Base-by-base conservation (phyloP, 345 rosid species). In the Rhodamnia rubescens region DNA sequence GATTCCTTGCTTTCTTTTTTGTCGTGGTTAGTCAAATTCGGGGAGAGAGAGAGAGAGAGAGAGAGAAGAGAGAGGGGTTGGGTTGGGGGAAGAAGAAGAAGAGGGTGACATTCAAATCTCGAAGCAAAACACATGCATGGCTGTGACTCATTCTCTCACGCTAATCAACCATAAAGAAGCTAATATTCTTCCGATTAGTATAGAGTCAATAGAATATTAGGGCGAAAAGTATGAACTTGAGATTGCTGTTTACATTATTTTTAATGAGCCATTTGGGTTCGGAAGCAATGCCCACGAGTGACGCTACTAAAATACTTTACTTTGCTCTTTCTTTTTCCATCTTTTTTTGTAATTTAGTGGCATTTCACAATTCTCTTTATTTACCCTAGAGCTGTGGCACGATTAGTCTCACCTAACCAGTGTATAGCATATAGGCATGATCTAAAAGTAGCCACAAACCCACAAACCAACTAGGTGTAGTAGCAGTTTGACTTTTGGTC, bases 1-100 rank as follows among this genome's bases (percentile, higher is more conserved):
- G 95, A 93, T 93, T 93, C 93, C 93, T 90, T 87, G 53, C 90
- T 87, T 90, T 87, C 89, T 89, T 85, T 89, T 92, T 89, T 88
- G 91, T 88, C 90, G 86, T 86, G 74, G 32, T 78, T 55, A 61
- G 84, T 86, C 87, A 85, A 59, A 42, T 53, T 54, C 44, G 29
- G 20, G 15, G 61, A 16, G 50, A 56, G 85, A 90, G 85, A 90
- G 91, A 90, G 87, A 78, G 44, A 42, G 44, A 3, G 44, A 49
- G 50, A 49, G 50, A 9, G 12, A 40, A 36, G 40, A 36, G 40
- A 36, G 40, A 36, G 40, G 40, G n/a, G n/a, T n/a, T n/a, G n/a
- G n/a, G n/a, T n/a, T n/a, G n/a, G n/a, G n/a, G 40, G 40, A 36
- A 36, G 40, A 15, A 42, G 54, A 81, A n/a, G 22, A 32, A 74